phyloP scores from a whole-genome alignment of 495 filamentous ascomycete species.

The Hypomontagnella monticulosa region DNA sequence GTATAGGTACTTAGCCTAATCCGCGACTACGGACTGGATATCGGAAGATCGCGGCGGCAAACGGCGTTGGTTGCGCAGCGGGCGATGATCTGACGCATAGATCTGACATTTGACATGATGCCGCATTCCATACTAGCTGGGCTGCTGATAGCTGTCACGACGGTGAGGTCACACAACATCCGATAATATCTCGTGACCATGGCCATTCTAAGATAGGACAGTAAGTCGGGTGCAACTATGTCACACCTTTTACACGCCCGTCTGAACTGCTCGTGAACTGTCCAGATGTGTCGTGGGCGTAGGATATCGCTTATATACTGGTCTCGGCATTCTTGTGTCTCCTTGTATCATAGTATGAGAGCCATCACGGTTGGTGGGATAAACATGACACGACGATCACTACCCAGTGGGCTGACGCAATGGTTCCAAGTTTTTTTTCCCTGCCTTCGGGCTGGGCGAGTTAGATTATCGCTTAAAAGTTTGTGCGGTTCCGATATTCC shows the following conservation, averaged over 20 bases:
- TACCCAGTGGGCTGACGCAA: background rate
- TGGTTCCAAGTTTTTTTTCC: too few species aligned
- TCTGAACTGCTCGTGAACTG: too few species aligned
- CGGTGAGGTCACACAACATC: constrained; percentile 24
- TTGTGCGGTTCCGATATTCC: constrained; percentile 4
- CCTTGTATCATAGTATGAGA: too few species aligned
- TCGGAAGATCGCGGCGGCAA: constrained; percentile 19
- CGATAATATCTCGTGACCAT: constrained; percentile 29
- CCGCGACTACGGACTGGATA: background rate
- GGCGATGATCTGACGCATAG: background rate
- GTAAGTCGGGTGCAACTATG: background rate
- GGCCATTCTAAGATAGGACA: constrained; percentile 6
- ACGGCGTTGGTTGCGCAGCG: constrained; percentile 8
- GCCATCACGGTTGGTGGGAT: too few species aligned
- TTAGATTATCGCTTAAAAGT: constrained; percentile 12
- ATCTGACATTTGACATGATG: constrained; percentile 15
- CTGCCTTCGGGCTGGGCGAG: too few species aligned
- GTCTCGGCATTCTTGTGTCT: background rate
- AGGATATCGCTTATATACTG: background rate
- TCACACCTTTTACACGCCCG: background rate
- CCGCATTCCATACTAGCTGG: background rate
- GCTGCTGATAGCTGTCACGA: constrained; percentile 26
- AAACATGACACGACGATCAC: background rate
- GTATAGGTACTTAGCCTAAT: background rate
- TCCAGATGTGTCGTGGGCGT: background rate